Evolutionary conservation across 2,329 filamentous ascomycete genomes (phyloP), one percentile per base, ranked within the genome.

Genomic region (Pestalotiopsis sp.): DNA sequence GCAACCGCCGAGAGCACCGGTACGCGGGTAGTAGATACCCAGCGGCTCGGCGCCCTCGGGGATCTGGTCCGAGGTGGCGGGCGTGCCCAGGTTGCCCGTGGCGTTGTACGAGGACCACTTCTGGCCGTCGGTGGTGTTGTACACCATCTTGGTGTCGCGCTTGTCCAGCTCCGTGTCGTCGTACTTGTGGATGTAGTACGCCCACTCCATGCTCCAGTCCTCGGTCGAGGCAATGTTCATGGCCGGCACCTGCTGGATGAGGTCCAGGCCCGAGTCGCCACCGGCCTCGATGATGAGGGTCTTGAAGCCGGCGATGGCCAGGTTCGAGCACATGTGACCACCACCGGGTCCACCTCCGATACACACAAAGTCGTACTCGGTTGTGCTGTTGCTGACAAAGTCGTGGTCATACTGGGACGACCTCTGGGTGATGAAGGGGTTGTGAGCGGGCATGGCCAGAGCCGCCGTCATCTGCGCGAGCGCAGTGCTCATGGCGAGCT

Each of bases 251-350:
- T 64, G 62, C 23, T 81, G 79, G 71, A 85, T 80, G 68, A 82
- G 80, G 69, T 80, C 75, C 31, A 76, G 72, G 23, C 80, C 82
- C 68, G 85, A 81, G 71, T 89, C 86, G 69, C 85, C 83, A 60
- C 86, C 86, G n/a, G 86, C 86, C 72, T 88, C 86, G 38, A 88
- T 82, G 3, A 89, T 80, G 31, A 88, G 80, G 14, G 86, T 85
- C 71, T 81, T 85, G 77, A 84, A 82, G 64, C 86, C 86, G 41
- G 84, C 85, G 52, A 84, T 78, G 13, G 86, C 86, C 45, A 88
- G 81, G 67, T 85, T 80, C 39, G 83, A 82, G 23, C 86, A 84
- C 12, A 87, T 74, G 38, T 86, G 85, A 36, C 81, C 84, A 64
- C 85, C 86, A 52, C 86, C 86, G 12, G 85, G 79, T 11, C 86